phyloP scores from a whole-genome alignment of 768 basidiomycete species.

The Psilocybe azurescens region DNA sequence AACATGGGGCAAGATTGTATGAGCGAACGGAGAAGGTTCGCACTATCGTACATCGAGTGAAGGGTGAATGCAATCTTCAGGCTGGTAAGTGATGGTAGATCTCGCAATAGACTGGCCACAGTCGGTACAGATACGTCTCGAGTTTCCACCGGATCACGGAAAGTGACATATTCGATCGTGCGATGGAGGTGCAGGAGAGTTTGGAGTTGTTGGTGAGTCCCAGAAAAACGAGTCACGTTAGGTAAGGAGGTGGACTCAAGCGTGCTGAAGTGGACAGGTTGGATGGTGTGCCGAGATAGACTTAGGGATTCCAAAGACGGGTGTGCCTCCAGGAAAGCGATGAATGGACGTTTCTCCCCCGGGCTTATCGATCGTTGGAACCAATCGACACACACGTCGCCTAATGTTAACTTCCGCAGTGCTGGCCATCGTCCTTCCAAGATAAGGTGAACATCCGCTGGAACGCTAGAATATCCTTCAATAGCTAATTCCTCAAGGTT shows the following conservation, averaged over 20 bases:
- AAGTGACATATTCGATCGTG: conserved; percentile 58
- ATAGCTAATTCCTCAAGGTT: conserved; percentile 70
- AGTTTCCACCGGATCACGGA: conserved; percentile 70
- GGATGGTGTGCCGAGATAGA: conserved; percentile 58
- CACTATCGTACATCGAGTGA: conserved; percentile 77
- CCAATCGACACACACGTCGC: conserved; percentile 71
- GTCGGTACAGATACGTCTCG: conserved; percentile 70
- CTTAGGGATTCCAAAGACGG: conserved; percentile 52
- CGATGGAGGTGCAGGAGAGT: conserved; percentile 56
- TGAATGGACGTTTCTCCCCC: conserved; percentile 60
- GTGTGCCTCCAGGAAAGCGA: conserved; percentile 73
- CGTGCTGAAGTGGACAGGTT: conserved; percentile 55
- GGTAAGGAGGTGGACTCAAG: conserved; percentile 51
- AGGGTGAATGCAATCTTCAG: conserved; percentile 71
- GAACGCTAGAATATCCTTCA: conserved; percentile 55
- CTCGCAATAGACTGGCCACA: conserved; percentile 63
- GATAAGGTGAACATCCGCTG: conserved; percentile 60
- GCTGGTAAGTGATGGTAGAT: conserved; percentile 57
- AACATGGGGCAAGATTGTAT: conserved; percentile 70
- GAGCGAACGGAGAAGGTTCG: conserved; percentile 69
- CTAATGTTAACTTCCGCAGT: conserved; percentile 62
- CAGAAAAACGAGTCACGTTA: conserved; percentile 63
- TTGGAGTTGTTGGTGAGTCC: conserved; percentile 71
- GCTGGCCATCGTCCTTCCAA: conserved; percentile 71
- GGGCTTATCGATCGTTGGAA: conserved; percentile 39